phyloP scores from a whole-genome alignment of 345 rosid species.

The Dipteronia sinensis region DNA sequence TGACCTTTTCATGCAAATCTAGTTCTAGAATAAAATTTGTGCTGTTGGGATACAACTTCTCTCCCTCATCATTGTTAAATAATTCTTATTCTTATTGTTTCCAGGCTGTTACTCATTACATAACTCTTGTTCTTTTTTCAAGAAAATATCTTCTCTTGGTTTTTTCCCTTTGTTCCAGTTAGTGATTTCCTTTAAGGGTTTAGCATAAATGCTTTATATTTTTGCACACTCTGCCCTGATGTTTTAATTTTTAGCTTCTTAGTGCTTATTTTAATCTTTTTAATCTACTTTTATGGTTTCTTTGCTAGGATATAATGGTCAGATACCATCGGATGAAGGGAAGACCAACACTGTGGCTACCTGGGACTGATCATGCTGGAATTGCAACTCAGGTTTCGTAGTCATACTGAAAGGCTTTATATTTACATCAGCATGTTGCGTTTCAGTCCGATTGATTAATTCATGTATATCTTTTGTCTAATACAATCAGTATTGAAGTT shows the following conservation, averaged over 20 bases:
- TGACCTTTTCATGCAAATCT: not conserved
- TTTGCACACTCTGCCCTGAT: not conserved
- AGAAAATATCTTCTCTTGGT: not conserved
- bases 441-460: not conserved
- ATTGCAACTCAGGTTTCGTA: conserved; percentile 89
- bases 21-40: not conserved
- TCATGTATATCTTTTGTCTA: not conserved
- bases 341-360: conserved; percentile 96
- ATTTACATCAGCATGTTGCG: conserved; percentile 11
- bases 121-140: too few species aligned
- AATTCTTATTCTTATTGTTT: not conserved
- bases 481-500: conserved; percentile 4
- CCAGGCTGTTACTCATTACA: too few species aligned
- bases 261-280: conserved; percentile 16
- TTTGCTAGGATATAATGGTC: conserved; percentile 78
- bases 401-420: conserved; percentile 21
- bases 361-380: conserved; percentile 99
- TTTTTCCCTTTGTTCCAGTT: not conserved
- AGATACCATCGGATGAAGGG: conserved; percentile 94
- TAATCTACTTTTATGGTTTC: conserved; percentile 23
- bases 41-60: not conserved
- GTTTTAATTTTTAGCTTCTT: not conserved
- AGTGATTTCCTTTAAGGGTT: too few species aligned
- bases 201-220: not conserved
- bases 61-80: not conserved